A percentile compares a stretch with the other conserved stretches of the same genome.
phyloP scores from a whole-genome alignment of 164 flowering plant species.

The Vitis vinifera region ASM3070453v1 NC_081823.1:14634501-14635000 shows the following conservation, averaged over 20 bases:
- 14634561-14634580: conserved; percentile 44
- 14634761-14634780: too few species aligned
- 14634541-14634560: conserved; percentile 44
- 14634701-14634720: background rate
- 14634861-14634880: conserved; percentile 65
- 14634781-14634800: background rate
- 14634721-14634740: background rate
- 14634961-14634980: background rate
- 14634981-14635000: background rate
- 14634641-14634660: conserved; percentile 34
- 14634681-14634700: conserved; percentile 41
- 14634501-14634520: too few species aligned
- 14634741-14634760: too few species aligned
- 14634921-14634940: conserved; percentile 31
- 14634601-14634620: conserved; percentile 57
- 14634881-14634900: conserved; percentile 68
- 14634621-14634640: conserved; percentile 38
- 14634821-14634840: conserved; percentile 41
- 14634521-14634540: background rate
- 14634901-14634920: conserved; percentile 51
- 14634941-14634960: background rate
- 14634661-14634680: conserved; percentile 51
- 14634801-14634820: background rate
- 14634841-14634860: conserved; percentile 43
- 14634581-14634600: conserved; percentile 68